Percentiles rank a stretch among this genome's conserved stretches.
Conservation (phyloP, 495 filamentous ascomycete genomes). For the Aspergillus ellipticus region DNA sequence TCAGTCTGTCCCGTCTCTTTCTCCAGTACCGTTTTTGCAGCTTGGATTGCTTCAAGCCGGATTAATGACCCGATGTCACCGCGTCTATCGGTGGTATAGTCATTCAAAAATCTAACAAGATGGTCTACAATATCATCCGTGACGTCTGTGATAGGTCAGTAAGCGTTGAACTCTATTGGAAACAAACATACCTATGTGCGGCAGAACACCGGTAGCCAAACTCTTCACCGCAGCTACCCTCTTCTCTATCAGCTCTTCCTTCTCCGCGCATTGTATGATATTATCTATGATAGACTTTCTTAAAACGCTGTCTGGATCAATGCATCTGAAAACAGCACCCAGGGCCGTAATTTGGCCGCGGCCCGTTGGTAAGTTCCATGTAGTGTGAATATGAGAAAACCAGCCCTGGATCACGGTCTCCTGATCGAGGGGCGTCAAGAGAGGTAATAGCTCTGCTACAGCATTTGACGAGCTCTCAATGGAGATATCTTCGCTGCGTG, state of each 20-base stretch:
- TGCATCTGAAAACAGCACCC: constrained; percentile 35
- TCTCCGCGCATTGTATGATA: constrained; percentile 36
- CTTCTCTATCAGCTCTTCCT: constrained; percentile 52
- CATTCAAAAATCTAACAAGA: constrained; percentile 60
- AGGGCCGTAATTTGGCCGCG: constrained; percentile 45
- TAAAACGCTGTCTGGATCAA: constrained; percentile 20
- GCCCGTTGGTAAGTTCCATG: constrained; percentile 37
- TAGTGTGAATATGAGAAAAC: constrained; percentile 36
- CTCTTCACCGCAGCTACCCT: constrained; percentile 59
- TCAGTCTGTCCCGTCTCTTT: constrained; percentile 10
- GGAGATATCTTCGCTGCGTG: constrained; percentile 43
- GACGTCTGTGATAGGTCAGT: constrained; percentile 24
- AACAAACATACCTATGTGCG: constrained; percentile 34
- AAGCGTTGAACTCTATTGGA: background rate
- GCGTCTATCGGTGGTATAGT: constrained; percentile 81
- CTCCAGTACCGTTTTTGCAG: constrained; percentile 39
- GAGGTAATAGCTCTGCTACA: constrained; percentile 37
- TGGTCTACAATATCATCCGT: constrained; percentile 23
- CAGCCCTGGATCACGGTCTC: constrained; percentile 32
- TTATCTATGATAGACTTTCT: constrained; percentile 28
- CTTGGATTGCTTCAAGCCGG: constrained; percentile 70
- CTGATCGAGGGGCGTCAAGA: constrained; percentile 32
- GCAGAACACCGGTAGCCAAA: constrained; percentile 46
- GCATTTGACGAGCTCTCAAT: constrained; percentile 47
- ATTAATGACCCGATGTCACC: constrained; percentile 88